Base-by-base conservation (phyloP, 495 filamentous ascomycete species). In the Chaetomium fimeti region DNA sequence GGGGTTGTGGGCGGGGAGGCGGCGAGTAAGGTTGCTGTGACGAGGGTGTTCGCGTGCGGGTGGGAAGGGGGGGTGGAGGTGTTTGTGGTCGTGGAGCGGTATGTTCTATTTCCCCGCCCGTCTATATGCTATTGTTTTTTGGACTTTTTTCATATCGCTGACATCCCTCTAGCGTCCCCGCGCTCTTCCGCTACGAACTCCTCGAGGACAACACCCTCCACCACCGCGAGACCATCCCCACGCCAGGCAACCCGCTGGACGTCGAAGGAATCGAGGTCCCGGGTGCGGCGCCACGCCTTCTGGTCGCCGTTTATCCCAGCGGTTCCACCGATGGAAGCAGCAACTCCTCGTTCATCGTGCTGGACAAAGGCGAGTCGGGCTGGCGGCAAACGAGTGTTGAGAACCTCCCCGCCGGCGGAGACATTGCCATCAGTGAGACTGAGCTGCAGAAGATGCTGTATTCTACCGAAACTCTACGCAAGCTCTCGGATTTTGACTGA, bases 1-100 rank as follows among this genome's bases (percentile, higher is more conserved):
- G 38, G 67, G 12, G 65, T 79, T 15, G 54, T 60, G 15, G 67
- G 75, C 2, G 66, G 67, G 29, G 67, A 72, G 2, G 69, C 70
- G 2, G 69, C 67, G 27, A 67, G n/a, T 52, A 83, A 82, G 38
- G 66, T 87, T 47, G 84, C 82, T 6, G 81, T 89, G 7, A 78
- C 77, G 15, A 75, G 76, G 25, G 73, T 89, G 20, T 77, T 75
- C 3, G 66, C 70, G 18, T 72, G 75, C 28, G 53, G 3, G 25
- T 20, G 47, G 9, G 53, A 55, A 9, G 69, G 60, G 6, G 36
- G 8, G 48, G 18, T 16, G 42, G 63, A 12, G 16, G 43, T 75
- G 51, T 75, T 93, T 11, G 60, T 89, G n/a, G 86, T 89, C 25
- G 78, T 84, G 29, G 89, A 93, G 79, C 83, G 84, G 89, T 91